Base-by-base conservation (phyloP, 2,329 filamentous ascomycete genomes). In the Blumeria graminis region DNA sequence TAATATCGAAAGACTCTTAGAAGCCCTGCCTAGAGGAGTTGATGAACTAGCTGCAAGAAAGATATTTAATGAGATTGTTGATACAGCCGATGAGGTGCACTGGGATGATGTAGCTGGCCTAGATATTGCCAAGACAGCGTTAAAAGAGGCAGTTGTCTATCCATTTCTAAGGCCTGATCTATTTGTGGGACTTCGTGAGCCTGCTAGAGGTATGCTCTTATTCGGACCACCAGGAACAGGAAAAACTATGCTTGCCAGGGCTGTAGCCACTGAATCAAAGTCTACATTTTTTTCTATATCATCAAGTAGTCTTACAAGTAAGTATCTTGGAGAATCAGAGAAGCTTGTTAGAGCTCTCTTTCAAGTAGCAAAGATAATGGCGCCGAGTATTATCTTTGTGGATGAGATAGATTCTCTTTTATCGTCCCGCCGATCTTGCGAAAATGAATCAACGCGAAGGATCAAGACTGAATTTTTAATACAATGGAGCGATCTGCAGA, bases 391-490 rank as follows among this genome's bases (percentile, higher is more conserved):
- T 66, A 96, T 98, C 58, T 98, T 98, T 63, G 88, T 98, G 4
- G 92, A 98, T 64, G 92, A 98, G 67, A 98, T 98, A 60, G 92
- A 98, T 67, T 94, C 89, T 0, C 72, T 98, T 0, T 75, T 98
- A 0, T 94, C 88, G 0, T 80, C 88, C 14, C 76, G 92, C 55
- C 86, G 86, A 0, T 82, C 82, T 3, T 83, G 86, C 0, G 92
- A 96, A 65, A 86, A 96, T 63, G 92, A 98, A 69, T 87, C 92
- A 0, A 94, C 88, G 0, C 76, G 90, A 57, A 78, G 92, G 56
- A 94, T 95, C 65, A 98, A 98, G 70, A 98, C 92, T 0, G 92
- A 98, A 66, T 98, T 98, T 63, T 71, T 98, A 34, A 95, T 98
- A 33, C 89, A 95, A 65, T 98, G 92, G 92, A 92, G 86, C 58